Percentiles rank a stretch among this genome's conserved stretches.
Evolutionary conservation across 257 asterid genomes (phyloP).

Genomic region (Haberlea rhodopensis): DNA sequence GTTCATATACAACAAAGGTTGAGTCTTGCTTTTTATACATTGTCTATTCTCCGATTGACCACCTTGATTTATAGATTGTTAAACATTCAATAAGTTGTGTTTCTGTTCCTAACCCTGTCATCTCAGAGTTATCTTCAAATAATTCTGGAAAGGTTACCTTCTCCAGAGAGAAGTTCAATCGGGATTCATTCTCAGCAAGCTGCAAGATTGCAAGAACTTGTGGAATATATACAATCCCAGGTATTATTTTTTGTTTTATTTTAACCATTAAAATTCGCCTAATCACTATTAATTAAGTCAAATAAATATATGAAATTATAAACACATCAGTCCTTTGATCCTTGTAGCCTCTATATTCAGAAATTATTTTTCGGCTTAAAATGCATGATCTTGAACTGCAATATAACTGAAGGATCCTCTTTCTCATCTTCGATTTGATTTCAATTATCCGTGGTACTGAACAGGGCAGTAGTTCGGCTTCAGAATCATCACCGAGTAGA

Average conservation of each 20-base stretch:
- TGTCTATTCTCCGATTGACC: neutral
- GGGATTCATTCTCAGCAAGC: conserved; percentile 91
- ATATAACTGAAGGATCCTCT: too few relatives aligned
- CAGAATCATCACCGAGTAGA: conserved; percentile 83
- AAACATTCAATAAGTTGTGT: conserved; percentile 5
- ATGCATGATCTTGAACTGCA: neutral
- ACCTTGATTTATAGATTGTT: neutral
- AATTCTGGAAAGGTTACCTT: conserved; percentile 74
- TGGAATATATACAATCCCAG: conserved; percentile 84
- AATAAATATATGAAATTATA: too few relatives aligned
- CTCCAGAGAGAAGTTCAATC: conserved; percentile 55
- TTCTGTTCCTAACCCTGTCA: conserved; percentile 17
- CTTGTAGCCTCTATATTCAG: neutral
- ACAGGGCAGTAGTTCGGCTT: conserved; percentile 80
- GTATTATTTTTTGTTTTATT: conserved; percentile 29
- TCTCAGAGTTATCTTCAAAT: conserved; percentile 90
- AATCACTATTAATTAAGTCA: too few relatives aligned
- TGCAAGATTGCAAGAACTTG: conserved; percentile 86
- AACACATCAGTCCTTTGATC: too few relatives aligned
- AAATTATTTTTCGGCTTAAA: too few relatives aligned
- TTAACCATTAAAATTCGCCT: neutral
- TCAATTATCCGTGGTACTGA: conserved; percentile 20
- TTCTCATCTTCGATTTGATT: conserved; percentile 14
- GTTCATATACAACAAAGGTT: conserved; percentile 97
- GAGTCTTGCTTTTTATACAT: conserved; percentile 14